phyloP scores from a whole-genome alignment of 1,284 basidiomycete genomes.

The Moesziomyces aphidis region DNA sequence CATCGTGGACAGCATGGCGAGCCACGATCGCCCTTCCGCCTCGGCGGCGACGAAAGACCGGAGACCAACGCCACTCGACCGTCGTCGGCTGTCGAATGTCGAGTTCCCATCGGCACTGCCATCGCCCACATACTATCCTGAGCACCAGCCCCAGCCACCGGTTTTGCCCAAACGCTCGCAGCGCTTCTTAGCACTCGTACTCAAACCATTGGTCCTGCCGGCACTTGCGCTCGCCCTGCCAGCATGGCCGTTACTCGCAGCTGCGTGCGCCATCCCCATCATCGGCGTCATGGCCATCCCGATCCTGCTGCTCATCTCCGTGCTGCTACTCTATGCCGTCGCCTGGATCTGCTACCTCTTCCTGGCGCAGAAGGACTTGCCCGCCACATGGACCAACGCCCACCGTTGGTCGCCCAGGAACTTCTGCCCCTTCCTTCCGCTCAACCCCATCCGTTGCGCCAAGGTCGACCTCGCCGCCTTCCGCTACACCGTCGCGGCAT shows the following conservation, averaged over 20 bases:
- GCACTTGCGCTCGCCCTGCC: constrained; percentile 52
- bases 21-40: constrained; percentile 14
- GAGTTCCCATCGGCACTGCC: constrained; percentile 18
- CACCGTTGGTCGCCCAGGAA: constrained; percentile 22
- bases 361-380: constrained; percentile 63
- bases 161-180: constrained; percentile 33
- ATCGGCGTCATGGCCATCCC: constrained; percentile 63
- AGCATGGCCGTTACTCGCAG: constrained; percentile 56
- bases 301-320: constrained; percentile 61
- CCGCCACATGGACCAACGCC: constrained; percentile 35
- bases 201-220: constrained; percentile 51
- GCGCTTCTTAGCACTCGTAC: constrained; percentile 39
- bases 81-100: constrained; percentile 17
- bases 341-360: constrained; percentile 67
- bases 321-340: constrained; percentile 61
- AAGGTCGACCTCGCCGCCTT: constrained; percentile 61
- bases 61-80: constrained; percentile 6
- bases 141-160: constrained; percentile 25
- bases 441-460: constrained; percentile 60
- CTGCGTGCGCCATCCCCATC: constrained; percentile 56
- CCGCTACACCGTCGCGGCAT: constrained; percentile 52
- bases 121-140: constrained; percentile 48
- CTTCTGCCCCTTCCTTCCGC: constrained; percentile 60
- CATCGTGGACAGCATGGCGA: constrained; percentile 18
- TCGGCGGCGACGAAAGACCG: constrained; percentile 5